A percentile compares a stretch with the other conserved stretches of the same genome.
Evolutionary conservation across 176 grass and related monocot genomes (phyloP).

Genomic region (Oryza officinalis): DNA sequence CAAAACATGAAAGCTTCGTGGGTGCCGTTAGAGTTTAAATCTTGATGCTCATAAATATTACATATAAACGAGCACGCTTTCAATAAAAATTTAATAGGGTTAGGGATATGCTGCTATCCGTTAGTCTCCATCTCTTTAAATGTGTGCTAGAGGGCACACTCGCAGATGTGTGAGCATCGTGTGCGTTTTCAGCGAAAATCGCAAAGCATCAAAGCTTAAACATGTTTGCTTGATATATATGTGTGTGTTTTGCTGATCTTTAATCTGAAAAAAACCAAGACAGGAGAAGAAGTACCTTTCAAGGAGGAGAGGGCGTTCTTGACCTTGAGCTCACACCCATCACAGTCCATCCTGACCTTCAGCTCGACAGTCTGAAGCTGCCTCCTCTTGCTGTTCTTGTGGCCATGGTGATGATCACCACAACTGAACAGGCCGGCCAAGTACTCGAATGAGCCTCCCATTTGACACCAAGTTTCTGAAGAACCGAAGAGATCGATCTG

Average conservation of each 20-base stretch:
- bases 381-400: constrained; percentile 53
- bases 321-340: constrained; percentile 77
- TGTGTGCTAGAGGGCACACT: no score
- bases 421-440: constrained; percentile 38
- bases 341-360: constrained; percentile 79
- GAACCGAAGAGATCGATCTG: background rate
- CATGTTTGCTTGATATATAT: no score
- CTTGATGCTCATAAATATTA: no score
- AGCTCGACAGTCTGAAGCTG: constrained; percentile 70
- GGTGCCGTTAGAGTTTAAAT: no score
- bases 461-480: constrained; percentile 10
- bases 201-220: no score
- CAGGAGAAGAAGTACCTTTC: constrained; percentile 39
- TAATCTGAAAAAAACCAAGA: background rate
- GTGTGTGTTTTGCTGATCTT: background rate
- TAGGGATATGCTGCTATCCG: no score
- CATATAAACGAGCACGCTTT: no score
- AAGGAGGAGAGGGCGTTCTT: constrained; percentile 54
- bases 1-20: no score
- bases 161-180: no score
- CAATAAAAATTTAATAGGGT: no score
- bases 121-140: no score
- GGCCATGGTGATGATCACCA: constrained; percentile 36
- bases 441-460: constrained; percentile 56
- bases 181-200: no score